Evolutionary conservation across 768 basidiomycete species (phyloP).

Genomic region (Saitozyma podzolica): DNA sequence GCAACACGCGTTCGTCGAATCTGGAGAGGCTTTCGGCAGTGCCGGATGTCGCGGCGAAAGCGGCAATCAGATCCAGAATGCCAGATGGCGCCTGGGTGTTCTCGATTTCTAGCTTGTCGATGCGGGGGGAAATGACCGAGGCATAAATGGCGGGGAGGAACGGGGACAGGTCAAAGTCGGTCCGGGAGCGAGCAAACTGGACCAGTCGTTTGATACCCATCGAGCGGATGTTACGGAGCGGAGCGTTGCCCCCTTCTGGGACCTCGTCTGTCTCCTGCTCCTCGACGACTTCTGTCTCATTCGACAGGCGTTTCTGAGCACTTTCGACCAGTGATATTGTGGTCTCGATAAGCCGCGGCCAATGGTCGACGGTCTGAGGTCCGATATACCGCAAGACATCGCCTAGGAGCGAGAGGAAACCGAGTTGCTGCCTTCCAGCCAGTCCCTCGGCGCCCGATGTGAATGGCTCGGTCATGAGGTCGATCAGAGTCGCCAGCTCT

Average conservation of each 20-base stretch:
- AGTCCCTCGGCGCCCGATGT: conserved; percentile 10
- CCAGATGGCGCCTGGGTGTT: conserved; percentile 91
- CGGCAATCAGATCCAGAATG: conserved; percentile 77
- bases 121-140: conserved; percentile 76
- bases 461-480: conserved; percentile 82
- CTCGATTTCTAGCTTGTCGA: conserved; percentile 71
- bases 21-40: conserved; percentile 67
- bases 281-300: conserved; percentile 12
- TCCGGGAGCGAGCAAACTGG: conserved; percentile 79
- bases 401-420: conserved; percentile 79
- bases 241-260: conserved; percentile 54
- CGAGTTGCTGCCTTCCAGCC: conserved; percentile 64
- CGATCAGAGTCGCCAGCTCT: conserved; percentile 75
- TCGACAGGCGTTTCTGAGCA: conserved; percentile 63
- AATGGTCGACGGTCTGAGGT: conserved; percentile 65
- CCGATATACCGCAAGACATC: conserved; percentile 83
- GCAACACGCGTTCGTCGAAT: conserved; percentile 68
- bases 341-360: conserved; percentile 72
- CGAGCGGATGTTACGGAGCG: conserved; percentile 68
- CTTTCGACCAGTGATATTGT: conserved; percentile 66
- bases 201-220: conserved; percentile 80
- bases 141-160: conserved; percentile 69
- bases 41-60: conserved; percentile 67
- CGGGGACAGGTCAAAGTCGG: conserved; percentile 70
- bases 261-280: conserved; percentile 34